Evolutionary conservation across 1,284 basidiomycete species (phyloP), one percentile per base, ranked within the genome.

Genomic region (Wallemia ichthyophaga): DNA sequence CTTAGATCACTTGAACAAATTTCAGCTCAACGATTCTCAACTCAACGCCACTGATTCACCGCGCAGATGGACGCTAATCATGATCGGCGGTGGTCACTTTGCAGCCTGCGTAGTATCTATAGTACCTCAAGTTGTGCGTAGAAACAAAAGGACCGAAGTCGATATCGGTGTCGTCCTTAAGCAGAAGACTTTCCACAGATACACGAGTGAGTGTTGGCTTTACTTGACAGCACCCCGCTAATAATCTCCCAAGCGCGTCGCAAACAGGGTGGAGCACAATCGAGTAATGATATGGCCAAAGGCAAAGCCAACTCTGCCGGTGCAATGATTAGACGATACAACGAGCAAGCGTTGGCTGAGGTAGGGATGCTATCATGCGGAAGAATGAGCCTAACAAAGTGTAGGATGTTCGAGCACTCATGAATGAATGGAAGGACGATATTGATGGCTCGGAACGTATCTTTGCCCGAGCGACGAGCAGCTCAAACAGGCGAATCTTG

Each of bases 121-220:
- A 66, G 74, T 61, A 26, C 73, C 73, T 1, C 54, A 61, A 71
- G 66, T 67, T 31, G 74, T 72, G 59, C 76, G 73, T 65, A 78
- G 73, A 62, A 76, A 78, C 62, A 80, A 78, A 64, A 74, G 74
- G 56, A 67, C 69, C 13, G 71, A 71, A 70, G 69, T 80, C 70
- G 73, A 74, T 56, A 78, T 81, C 1, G 81, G 55, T 24, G 25
- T 91, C 65, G 78, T 98, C 1, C 66, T 98, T 53, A 75, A 76
- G 61, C 87, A 94, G 68, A 98, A 98, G 71, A 96, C 94, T 0
- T 98, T 96, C 70, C 94, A 98, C 70, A 81, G 94, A 5, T 99
- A 99, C 69, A 99, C 94, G 0, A 98, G 88, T 92, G 61, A 64
- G 73, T 70, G 26, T 26, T 25, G 19, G 28, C n/a, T 9, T 15